Evolutionary conservation across 495 filamentous ascomycete species (phyloP).

Genomic region (Aspergillus cristatus): DNA sequence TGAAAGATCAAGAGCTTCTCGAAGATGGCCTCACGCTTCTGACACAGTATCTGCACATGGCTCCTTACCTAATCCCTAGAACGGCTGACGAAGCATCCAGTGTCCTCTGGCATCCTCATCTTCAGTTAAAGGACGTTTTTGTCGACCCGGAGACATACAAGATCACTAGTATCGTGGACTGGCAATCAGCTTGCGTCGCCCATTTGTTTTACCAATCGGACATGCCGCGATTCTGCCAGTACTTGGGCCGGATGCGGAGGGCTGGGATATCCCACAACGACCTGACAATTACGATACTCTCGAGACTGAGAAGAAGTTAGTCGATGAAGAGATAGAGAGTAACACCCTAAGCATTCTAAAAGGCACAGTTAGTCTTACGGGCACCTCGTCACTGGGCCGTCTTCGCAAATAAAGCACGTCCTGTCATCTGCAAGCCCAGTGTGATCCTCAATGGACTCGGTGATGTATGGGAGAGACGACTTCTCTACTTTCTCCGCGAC

Average conservation of each 20-base stretch:
- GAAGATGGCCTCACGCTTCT: conserved; percentile 11
- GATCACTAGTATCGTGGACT: no score
- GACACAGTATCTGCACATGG: conserved; percentile 6
- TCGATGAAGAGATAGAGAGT: conserved; percentile 19
- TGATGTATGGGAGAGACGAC: no score
- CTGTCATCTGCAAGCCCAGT: conserved; percentile 20
- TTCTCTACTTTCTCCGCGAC: no score
- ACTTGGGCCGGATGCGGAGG: conserved; percentile 17
- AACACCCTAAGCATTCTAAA: conserved; percentile 24
- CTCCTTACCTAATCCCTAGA: conserved; percentile 8
- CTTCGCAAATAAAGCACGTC: conserved; percentile 12
- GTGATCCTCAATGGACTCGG: no score
- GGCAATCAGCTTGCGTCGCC: conserved; percentile 19
- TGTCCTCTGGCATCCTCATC: conserved; percentile 30
- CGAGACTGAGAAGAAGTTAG: conserved; percentile 13
- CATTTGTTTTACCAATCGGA: conserved; percentile 22
- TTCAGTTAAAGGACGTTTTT: conserved; percentile 33
- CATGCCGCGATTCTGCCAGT: conserved; percentile 21
- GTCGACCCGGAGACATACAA: conserved; percentile 18
- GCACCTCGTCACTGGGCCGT: conserved; percentile 22
- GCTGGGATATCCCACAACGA: conserved; percentile 16
- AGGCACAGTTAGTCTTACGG: conserved; percentile 15
- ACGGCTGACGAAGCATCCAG: conserved; percentile 5
- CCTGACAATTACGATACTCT: conserved; percentile 20
- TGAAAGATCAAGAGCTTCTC: conserved; percentile 7